These are phyloP conservation scores for Hypericum androsaemum DNA, from an alignment of 345 rosid species.

Conservation along the genomic window DNA sequence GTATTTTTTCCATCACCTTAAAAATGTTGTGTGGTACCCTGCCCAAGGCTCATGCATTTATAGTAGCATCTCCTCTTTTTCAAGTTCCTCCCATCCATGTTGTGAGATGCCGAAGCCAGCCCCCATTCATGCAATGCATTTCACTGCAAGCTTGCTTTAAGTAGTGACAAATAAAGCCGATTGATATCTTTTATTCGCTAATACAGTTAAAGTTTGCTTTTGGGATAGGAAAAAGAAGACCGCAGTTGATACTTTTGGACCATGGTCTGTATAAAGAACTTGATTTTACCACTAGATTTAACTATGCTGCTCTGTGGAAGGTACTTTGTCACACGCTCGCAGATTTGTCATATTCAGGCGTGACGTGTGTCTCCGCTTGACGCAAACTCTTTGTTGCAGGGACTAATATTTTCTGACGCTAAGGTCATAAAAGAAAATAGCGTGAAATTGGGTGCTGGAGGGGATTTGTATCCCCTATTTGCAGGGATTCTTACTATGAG, in stretches of 20 bases:
- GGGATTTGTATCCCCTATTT: constrained; percentile 67
- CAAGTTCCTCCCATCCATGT: too few relatives aligned
- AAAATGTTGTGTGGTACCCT: too few relatives aligned
- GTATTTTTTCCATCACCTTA: too few relatives aligned
- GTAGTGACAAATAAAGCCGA: too few relatives aligned
- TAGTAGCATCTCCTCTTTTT: too few relatives aligned
- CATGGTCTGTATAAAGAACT: constrained; percentile 92
- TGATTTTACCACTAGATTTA: constrained; percentile 59
- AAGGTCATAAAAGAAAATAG: constrained; percentile 76
- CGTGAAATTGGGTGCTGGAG: constrained; percentile 84
- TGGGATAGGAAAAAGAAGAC: constrained; percentile 48
- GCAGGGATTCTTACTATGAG: constrained; percentile 89
- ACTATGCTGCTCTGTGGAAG: constrained; percentile 90
- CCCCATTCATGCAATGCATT: too few relatives aligned
- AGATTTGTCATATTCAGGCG: background rate
- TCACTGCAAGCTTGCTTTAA: too few relatives aligned
- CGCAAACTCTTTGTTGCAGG: constrained; percentile 25
- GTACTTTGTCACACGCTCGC: constrained; percentile 18
- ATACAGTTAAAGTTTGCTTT: constrained; percentile 1
- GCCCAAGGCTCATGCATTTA: too few relatives aligned
- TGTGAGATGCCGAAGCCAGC: too few relatives aligned
- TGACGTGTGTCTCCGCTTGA: background rate
- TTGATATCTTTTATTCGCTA: background rate
- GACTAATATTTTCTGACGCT: constrained; percentile 70
- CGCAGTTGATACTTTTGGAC: constrained; percentile 78